Conservation (phyloP, 441 rosid genomes). For the Macaranga tanarius region DNA sequence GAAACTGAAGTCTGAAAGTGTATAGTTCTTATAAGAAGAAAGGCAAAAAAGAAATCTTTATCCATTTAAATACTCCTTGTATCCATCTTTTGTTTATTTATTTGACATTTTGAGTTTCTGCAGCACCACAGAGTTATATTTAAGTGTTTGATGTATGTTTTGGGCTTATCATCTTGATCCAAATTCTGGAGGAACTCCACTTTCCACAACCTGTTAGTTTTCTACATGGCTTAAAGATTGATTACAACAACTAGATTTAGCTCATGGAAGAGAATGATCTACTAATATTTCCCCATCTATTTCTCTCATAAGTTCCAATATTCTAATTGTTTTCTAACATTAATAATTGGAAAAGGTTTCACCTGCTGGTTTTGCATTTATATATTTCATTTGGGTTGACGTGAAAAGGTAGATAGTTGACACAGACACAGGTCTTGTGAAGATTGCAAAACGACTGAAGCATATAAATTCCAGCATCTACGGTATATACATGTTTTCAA, state of each 20-base stretch:
- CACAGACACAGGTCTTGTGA: not conserved
- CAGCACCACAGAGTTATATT: slow-evolving; percentile 13
- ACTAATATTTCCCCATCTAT: too few relatives aligned
- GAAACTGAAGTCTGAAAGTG: slow-evolving; percentile 46
- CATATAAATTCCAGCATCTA: too few relatives aligned
- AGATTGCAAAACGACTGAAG: too few relatives aligned
- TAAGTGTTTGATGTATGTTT: not conserved
- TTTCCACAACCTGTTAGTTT: not conserved
- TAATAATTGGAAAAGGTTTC: not conserved
- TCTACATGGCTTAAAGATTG: not conserved
- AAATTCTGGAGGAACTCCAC: not conserved
- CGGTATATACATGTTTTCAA: too few relatives aligned
- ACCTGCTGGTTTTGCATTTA: not conserved
- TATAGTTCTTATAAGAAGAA: slow-evolving; percentile 29
- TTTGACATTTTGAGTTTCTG: slow-evolving; percentile 17
- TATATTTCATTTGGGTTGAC: too few relatives aligned
- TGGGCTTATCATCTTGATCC: not conserved
- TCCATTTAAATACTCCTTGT: slow-evolving; percentile 12
- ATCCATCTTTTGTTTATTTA: slow-evolving; percentile 4
- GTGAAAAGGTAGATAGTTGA: not conserved
- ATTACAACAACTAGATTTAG: too few relatives aligned
- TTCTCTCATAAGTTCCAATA: too few relatives aligned
- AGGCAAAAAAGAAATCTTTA: not conserved
- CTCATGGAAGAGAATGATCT: too few relatives aligned
- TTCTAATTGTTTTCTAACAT: not conserved